Conservation (phyloP, 805 yeast genomes). For the Wickerhamiella azyma region DNA sequence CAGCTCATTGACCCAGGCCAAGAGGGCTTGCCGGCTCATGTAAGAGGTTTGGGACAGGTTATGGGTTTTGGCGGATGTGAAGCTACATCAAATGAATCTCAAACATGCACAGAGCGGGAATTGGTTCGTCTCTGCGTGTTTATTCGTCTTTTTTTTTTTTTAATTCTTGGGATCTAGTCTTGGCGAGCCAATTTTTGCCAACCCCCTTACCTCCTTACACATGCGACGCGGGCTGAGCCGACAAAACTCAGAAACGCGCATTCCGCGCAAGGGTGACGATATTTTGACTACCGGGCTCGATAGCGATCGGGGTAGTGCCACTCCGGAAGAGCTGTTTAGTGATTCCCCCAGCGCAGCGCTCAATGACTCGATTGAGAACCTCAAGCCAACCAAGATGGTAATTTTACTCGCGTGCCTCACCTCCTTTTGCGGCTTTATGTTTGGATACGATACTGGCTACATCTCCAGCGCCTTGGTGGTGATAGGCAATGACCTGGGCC, state of each 20-base stretch:
- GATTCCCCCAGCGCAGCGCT: constrained; percentile 6
- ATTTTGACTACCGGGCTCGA: not conserved
- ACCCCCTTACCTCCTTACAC: not conserved
- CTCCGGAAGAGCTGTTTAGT: not conserved
- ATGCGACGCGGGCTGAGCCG: constrained; percentile 7
- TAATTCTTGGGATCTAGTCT: no score
- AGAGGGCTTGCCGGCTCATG: constrained; percentile 49
- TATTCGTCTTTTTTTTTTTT: no score
- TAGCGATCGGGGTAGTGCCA: not conserved
- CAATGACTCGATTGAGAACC: constrained; percentile 21
- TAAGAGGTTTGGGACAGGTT: not conserved
- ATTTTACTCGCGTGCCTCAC: constrained; percentile 52
- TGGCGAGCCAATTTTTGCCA: no score
- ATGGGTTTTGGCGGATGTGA: no score
- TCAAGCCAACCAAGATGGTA: constrained; percentile 38
- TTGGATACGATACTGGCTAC: constrained; percentile 96
- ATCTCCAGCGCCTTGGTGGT: constrained; percentile 86
- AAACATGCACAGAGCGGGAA: no score
- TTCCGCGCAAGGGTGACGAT: not conserved
- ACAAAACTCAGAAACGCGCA: constrained; percentile 4
- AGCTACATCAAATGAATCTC: no score
- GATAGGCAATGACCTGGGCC: constrained; percentile 59
- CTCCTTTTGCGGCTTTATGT: constrained; percentile 89
- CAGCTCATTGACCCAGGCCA: constrained; percentile 72
- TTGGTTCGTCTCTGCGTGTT: no score